These are phyloP conservation scores for Globisporangium canariense DNA, from an alignment of 352 stramenopile genomes.

Conservation along the genomic window DNA sequence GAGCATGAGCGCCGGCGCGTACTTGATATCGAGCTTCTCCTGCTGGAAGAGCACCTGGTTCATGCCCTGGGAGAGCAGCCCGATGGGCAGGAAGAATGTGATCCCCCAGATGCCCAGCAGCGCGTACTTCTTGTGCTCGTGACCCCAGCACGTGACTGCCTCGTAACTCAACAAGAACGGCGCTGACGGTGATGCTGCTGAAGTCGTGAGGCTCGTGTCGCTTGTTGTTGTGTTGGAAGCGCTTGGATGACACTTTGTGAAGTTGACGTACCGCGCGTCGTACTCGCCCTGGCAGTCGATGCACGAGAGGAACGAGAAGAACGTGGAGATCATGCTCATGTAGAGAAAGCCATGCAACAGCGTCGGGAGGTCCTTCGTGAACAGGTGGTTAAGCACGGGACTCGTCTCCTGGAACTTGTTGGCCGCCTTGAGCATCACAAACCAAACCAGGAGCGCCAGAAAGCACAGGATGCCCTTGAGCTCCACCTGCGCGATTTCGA, in stretches of 20 bases:
- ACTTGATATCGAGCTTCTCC: slow-evolving; percentile 62
- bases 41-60: slow-evolving; percentile 62
- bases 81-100: slow-evolving; percentile 58
- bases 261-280: slow-evolving; percentile 5
- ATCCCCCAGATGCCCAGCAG: slow-evolving; percentile 55
- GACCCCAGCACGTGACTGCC: slow-evolving; percentile 40
- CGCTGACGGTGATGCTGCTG: not conserved
- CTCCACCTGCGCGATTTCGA: slow-evolving; percentile 36
- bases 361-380: slow-evolving; percentile 55
- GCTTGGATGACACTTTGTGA: slow-evolving; percentile 7
- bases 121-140: slow-evolving; percentile 36
- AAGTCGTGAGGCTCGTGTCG: not conserved
- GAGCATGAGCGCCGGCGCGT: slow-evolving; percentile 47
- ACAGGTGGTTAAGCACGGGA: slow-evolving; percentile 38
- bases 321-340: slow-evolving; percentile 58
- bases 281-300: slow-evolving; percentile 29
- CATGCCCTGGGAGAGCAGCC: slow-evolving; percentile 54
- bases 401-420: slow-evolving; percentile 71
- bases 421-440: slow-evolving; percentile 60
- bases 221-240: not conserved
- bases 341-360: slow-evolving; percentile 51
- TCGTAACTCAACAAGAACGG: slow-evolving; percentile 47
- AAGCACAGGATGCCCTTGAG: slow-evolving; percentile 35
- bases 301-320: slow-evolving; percentile 56
- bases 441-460: slow-evolving; percentile 29